phyloP scores from a whole-genome alignment of 2,329 filamentous ascomycete genomes.

The Ophiostoma ulmi region DNA sequence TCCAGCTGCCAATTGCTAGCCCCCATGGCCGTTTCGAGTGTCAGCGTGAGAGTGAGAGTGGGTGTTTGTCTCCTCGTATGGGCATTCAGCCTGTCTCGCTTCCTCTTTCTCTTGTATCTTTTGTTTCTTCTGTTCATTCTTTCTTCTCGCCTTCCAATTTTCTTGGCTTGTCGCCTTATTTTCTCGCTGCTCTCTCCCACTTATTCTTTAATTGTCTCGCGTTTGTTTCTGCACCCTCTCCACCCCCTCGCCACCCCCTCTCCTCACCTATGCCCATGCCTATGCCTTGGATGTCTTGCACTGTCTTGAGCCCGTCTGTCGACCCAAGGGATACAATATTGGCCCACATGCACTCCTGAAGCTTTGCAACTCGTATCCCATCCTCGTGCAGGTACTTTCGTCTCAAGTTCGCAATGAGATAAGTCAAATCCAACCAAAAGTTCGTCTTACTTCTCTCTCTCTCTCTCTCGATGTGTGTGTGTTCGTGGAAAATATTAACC shows the following conservation, averaged over 20 bases:
- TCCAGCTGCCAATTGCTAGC: not conserved
- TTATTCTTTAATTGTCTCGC: not conserved
- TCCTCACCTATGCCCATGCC: not conserved
- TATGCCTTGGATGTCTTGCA: not conserved
- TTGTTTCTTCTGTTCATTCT: not conserved
- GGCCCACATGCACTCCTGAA: constrained; percentile 7
- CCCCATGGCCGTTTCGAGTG: not conserved
- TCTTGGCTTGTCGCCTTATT: not conserved
- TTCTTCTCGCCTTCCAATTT: not conserved
- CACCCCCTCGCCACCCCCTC: too few relatives aligned
- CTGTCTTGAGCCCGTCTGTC: not conserved
- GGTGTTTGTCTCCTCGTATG: not conserved
- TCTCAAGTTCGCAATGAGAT: not conserved
- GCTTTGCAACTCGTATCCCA: not conserved
- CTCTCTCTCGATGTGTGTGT: too few relatives aligned
- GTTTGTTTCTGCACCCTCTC: not conserved
- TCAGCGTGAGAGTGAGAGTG: not conserved
- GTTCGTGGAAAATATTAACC: not conserved
- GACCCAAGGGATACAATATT: constrained; percentile 13
- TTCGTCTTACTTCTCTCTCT: too few relatives aligned
- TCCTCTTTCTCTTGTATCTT: not conserved
- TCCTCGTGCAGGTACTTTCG: not conserved
- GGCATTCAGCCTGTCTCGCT: not conserved
- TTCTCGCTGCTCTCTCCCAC: not conserved
- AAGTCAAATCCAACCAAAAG: too few relatives aligned